phyloP scores from a whole-genome alignment of 106 monocot genomes.

The Phalaenopsis equestris region DNA sequence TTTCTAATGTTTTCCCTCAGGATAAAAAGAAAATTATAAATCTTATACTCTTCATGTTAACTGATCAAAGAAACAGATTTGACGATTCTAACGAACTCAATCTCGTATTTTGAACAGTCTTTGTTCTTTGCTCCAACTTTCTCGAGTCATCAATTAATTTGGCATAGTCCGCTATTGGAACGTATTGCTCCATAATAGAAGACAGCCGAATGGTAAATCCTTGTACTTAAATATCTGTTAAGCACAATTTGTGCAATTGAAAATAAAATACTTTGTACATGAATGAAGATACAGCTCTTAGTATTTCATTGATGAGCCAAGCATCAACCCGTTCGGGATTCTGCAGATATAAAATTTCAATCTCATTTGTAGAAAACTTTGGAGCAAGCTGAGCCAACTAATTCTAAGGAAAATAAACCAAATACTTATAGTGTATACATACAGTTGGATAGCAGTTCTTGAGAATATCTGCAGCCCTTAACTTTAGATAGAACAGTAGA shows the following conservation, averaged over 20 bases:
- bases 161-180: too few species aligned
- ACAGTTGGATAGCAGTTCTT: conserved; percentile 73
- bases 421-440: conserved; percentile 13
- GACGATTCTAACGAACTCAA: too few species aligned
- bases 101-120: too few species aligned
- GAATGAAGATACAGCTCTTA: conserved; percentile 87
- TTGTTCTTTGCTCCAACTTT: too few species aligned
- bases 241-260: background rate
- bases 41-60: too few species aligned
- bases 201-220: background rate
- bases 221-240: background rate
- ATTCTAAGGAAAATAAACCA: background rate
- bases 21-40: too few species aligned
- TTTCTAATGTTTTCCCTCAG: too few species aligned
- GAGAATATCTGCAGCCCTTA: conserved; percentile 40
- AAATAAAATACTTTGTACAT: background rate
- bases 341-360: conserved; percentile 30
- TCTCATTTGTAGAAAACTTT: background rate
- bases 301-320: conserved; percentile 58
- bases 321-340: conserved; percentile 52
- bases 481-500: conserved; percentile 51
- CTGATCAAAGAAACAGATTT: too few species aligned
- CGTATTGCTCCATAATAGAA: background rate
- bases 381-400: background rate
- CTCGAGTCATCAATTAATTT: too few species aligned